Evolutionary conservation across 2,329 filamentous ascomycete genomes (phyloP).

Genomic region (Trichoderma arundinaceum): DNA sequence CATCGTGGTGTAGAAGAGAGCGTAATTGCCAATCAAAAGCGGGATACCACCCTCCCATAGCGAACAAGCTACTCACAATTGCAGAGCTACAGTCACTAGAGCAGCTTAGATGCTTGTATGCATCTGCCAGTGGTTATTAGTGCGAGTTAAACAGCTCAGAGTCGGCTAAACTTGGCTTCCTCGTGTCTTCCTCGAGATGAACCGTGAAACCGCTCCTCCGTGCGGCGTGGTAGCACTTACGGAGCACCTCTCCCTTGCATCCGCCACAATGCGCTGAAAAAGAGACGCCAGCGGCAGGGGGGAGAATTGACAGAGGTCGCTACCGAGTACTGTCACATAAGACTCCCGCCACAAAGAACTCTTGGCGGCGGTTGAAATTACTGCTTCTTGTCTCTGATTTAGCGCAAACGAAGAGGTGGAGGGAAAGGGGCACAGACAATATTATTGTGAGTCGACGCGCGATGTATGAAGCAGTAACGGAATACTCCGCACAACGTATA

Average conservation of each 20-base stretch:
- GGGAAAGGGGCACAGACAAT: background rate
- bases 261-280: background rate
- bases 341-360: background rate
- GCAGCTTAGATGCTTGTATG: background rate
- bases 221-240: background rate
- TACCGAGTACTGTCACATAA: background rate
- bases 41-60: background rate
- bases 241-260: conserved; percentile 5
- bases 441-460: background rate
- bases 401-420: background rate
- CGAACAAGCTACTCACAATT: background rate
- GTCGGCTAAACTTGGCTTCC: conserved; percentile 9
- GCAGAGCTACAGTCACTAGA: background rate
- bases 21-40: conserved; percentile 8
- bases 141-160: background rate
- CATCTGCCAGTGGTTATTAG: conserved; percentile 4
- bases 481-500: background rate
- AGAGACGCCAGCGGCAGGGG: background rate
- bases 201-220: background rate
- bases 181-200: background rate
- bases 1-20: background rate
- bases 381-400: background rate
- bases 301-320: background rate
- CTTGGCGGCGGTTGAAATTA: background rate
- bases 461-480: background rate